Conservation (phyloP, 768 basidiomycete genomes). For the Podaxis carcinomalis region DNA sequence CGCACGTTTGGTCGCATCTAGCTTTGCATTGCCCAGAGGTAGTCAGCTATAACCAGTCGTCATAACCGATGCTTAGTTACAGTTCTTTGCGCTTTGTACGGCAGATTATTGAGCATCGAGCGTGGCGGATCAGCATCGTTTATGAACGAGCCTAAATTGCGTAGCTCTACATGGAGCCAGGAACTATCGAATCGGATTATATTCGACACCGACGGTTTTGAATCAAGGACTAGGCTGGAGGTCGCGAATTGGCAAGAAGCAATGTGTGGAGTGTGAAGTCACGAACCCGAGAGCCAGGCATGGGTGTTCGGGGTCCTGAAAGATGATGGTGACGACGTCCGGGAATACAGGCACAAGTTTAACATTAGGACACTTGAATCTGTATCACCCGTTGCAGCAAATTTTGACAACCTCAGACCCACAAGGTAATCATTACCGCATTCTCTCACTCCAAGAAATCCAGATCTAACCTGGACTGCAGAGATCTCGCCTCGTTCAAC, state of each 20-base stretch:
- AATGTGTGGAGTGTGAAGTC: background rate
- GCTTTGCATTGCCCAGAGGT: background rate
- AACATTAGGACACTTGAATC: slow-evolving; percentile 8
- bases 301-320: slow-evolving; percentile 6
- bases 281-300: background rate
- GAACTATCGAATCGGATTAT: background rate
- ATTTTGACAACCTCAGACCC: slow-evolving; percentile 11
- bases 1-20: background rate
- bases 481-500: background rate
- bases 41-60: too few species aligned
- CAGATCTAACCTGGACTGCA: background rate
- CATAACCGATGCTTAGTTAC: background rate
- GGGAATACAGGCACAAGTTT: slow-evolving; percentile 6
- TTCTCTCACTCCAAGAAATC: background rate
- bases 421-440: slow-evolving; percentile 7
- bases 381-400: background rate
- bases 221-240: background rate
- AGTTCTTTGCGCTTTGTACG: background rate
- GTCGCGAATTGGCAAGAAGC: background rate
- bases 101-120: background rate
- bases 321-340: background rate
- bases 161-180: background rate
- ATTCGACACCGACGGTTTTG: background rate
- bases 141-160: background rate
- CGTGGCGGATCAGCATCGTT: background rate